Evolutionary conservation across 2,329 filamentous ascomycete species (phyloP).

Genomic region (Colletotrichum costaricense): DNA sequence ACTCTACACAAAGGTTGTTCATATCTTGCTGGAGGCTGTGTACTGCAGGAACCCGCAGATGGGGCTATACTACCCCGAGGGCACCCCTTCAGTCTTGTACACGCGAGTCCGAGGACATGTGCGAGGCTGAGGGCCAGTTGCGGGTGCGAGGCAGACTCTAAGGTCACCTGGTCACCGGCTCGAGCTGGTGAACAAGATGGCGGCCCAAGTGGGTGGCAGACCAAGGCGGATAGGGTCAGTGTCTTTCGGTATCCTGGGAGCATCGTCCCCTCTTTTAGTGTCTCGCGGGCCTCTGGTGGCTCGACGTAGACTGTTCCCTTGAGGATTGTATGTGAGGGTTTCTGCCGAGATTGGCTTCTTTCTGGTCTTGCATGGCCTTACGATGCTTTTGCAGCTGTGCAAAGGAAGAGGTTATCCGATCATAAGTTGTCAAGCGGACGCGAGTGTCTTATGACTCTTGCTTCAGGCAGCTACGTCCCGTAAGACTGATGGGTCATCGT

Average conservation of each 20-base stretch:
- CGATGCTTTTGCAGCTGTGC: not conserved
- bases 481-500: not conserved
- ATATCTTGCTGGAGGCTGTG: not conserved
- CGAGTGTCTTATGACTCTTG: not conserved
- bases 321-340: not conserved
- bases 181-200: not conserved
- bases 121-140: not conserved
- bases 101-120: not conserved
- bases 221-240: not conserved
- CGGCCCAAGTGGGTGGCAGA: not conserved
- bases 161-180: not conserved
- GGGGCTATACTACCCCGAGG: not conserved
- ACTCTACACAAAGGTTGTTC: not conserved
- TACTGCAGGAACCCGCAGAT: slow-evolving; percentile 7
- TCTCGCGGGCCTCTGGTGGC: not conserved
- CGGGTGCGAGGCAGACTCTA: not conserved
- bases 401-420: not conserved
- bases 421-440: not conserved
- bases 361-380: not conserved
- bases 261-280: not conserved
- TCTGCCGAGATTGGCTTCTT: not conserved
- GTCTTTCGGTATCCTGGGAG: not conserved
- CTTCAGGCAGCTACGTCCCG: not conserved
- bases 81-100: not conserved
- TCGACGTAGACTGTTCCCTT: not conserved